Conservation (phyloP, 768 basidiomycete species). For the Coprinopsis marcescibilis region DNA sequence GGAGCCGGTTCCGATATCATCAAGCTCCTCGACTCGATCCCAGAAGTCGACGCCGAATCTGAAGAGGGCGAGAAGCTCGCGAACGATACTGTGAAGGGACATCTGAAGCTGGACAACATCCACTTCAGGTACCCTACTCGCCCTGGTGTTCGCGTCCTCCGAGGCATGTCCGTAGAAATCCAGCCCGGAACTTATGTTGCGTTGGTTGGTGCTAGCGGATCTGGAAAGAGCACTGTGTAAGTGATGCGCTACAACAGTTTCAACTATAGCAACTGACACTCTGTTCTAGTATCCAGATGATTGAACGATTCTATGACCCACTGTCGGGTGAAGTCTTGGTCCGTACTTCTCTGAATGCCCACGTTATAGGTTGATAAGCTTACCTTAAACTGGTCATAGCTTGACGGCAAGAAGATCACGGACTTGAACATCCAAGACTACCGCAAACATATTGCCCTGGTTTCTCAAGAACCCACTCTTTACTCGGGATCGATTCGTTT, state of each 20-base stretch:
- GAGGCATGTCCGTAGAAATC: slow-evolving; percentile 54
- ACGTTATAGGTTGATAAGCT: background rate
- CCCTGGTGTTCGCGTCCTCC: slow-evolving; percentile 67
- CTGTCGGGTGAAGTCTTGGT: slow-evolving; percentile 53
- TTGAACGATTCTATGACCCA: slow-evolving; percentile 74
- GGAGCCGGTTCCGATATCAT: slow-evolving; percentile 63
- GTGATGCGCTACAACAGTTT: slow-evolving; percentile 14
- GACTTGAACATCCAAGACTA: slow-evolving; percentile 72
- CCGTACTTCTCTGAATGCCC: slow-evolving; percentile 19
- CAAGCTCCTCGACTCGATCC: slow-evolving; percentile 55
- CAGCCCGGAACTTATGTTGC: slow-evolving; percentile 68
- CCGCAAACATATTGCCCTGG: slow-evolving; percentile 73
- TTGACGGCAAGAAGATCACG: slow-evolving; percentile 61
- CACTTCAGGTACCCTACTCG: slow-evolving; percentile 81
- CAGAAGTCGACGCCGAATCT: slow-evolving; percentile 68
- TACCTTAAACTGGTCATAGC: slow-evolving; percentile 20
- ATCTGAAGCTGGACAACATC: slow-evolving; percentile 63
- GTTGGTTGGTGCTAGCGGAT: slow-evolving; percentile 66
- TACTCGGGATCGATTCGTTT: slow-evolving; percentile 80
- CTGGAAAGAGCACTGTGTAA: slow-evolving; percentile 65
- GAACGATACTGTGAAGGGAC: slow-evolving; percentile 29
- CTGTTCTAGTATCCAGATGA: slow-evolving; percentile 59
- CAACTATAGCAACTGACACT: slow-evolving; percentile 6
- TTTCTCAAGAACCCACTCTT: slow-evolving; percentile 79
- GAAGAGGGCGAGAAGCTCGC: slow-evolving; percentile 37